These are phyloP conservation scores for Tuber indicum DNA, from an alignment of 495 filamentous ascomycete genomes.

Conservation along the genomic window DNA sequence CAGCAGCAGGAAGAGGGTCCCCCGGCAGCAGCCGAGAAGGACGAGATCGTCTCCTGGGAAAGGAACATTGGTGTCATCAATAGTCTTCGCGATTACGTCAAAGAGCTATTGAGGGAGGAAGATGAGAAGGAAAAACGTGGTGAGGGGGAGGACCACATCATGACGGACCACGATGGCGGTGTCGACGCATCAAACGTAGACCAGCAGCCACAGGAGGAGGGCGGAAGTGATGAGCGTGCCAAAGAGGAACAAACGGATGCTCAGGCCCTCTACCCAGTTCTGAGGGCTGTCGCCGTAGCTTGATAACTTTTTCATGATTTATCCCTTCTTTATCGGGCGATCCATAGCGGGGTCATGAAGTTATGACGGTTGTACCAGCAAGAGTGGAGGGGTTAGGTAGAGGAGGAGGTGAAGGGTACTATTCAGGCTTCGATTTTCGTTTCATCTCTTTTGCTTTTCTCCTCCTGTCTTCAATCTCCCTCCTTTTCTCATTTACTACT, in stretches of 20 bases:
- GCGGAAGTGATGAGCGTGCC: constrained; percentile 17
- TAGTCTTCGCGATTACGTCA: constrained; percentile 32
- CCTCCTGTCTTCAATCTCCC: background rate
- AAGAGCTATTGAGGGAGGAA: constrained; percentile 28
- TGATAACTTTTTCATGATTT: constrained; percentile 33
- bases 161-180: constrained; percentile 31
- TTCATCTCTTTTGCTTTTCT: constrained; percentile 30
- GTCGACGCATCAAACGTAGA: constrained; percentile 16
- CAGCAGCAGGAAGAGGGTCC: background rate
- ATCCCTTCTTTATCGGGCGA: constrained; percentile 11
- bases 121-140: constrained; percentile 27
- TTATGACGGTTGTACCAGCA: background rate
- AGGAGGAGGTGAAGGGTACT: constrained; percentile 34
- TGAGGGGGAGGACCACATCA: constrained; percentile 34
- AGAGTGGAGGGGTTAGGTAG: constrained; percentile 32
- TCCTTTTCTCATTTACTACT: background rate
- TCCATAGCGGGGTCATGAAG: background rate
- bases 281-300: constrained; percentile 43
- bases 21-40: constrained; percentile 9
- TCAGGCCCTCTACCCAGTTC: constrained; percentile 47
- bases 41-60: constrained; percentile 17
- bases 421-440: constrained; percentile 42
- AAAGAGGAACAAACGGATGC: constrained; percentile 46
- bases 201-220: constrained; percentile 34
- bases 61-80: constrained; percentile 35